A percentile compares a stretch with the other conserved stretches of the same genome.
Evolutionary conservation across 768 basidiomycete genomes (phyloP).

Genomic region (Boletus sensibilis): DNA sequence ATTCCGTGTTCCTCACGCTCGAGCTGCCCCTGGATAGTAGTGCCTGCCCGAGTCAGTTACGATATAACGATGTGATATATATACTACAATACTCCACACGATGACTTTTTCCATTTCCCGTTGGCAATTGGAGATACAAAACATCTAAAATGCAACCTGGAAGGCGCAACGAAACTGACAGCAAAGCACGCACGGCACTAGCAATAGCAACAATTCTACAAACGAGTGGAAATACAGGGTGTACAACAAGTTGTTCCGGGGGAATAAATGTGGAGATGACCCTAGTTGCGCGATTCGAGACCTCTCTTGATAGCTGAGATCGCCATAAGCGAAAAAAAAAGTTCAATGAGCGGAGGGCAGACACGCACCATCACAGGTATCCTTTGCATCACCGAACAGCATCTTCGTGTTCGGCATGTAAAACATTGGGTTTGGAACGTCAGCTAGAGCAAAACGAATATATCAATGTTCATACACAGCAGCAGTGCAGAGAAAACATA

Average conservation of each 20-base stretch:
- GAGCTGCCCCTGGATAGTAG: slow-evolving; percentile 9
- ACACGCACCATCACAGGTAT: slow-evolving; percentile 76
- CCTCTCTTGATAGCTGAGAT: slow-evolving; percentile 56
- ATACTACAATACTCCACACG: slow-evolving; percentile 26
- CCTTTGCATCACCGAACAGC: slow-evolving; percentile 91
- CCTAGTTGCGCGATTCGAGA: slow-evolving; percentile 40
- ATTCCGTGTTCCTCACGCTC: slow-evolving; percentile 10
- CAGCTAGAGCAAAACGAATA: slow-evolving; percentile 46
- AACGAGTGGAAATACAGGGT: slow-evolving; percentile 23
- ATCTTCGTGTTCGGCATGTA: slow-evolving; percentile 89
- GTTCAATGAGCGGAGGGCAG: not conserved
- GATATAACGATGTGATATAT: slow-evolving; percentile 31
- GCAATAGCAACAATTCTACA: slow-evolving; percentile 7
- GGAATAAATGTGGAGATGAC: not conserved
- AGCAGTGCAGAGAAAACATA: slow-evolving; percentile 30
- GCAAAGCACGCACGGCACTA: not conserved
- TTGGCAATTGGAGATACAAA: slow-evolving; percentile 10
- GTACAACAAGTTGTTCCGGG: slow-evolving; percentile 10
- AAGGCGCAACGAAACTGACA: not conserved
- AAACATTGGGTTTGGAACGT: slow-evolving; percentile 93
- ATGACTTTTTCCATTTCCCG: too few species aligned
- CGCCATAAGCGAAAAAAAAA: not conserved
- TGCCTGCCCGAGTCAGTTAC: slow-evolving; percentile 17
- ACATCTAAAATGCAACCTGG: not conserved
- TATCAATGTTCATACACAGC: not conserved